Evolutionary conservation across 805 yeast genomes (phyloP).

Genomic region (Lachancea meyersii): DNA sequence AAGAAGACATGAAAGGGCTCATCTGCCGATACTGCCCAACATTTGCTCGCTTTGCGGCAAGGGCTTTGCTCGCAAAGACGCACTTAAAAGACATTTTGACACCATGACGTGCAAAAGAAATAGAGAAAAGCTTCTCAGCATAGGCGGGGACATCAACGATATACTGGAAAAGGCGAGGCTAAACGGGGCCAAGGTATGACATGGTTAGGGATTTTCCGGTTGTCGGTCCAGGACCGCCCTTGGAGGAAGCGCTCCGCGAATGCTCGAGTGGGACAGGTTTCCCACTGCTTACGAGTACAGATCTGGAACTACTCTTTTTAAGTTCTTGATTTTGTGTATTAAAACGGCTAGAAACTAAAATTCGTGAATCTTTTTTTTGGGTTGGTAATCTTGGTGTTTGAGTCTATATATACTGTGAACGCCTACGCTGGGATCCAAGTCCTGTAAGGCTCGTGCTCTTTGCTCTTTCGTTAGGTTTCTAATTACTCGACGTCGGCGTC

Average conservation of each 20-base stretch:
- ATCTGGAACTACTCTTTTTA: too few species aligned
- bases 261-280: not conserved
- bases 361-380: conserved; percentile 5
- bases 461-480: not conserved
- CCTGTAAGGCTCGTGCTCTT: too few species aligned
- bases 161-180: conserved; percentile 28
- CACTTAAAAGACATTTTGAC: conserved; percentile 66
- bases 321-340: not conserved
- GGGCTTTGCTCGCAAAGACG: conserved; percentile 80
- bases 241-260: too few species aligned
- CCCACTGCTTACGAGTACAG: not conserved
- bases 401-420: too few species aligned
- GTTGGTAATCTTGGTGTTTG: not conserved
- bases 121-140: conserved; percentile 45
- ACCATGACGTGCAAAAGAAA: conserved; percentile 72
- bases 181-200: conserved; percentile 23
- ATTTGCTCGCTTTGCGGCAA: conserved; percentile 72
- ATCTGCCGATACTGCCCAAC: conserved; percentile 62
- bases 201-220: not conserved
- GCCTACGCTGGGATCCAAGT: too few species aligned
- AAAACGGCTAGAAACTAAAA: conserved; percentile 7
- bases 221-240: too few species aligned
- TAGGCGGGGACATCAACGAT: conserved; percentile 35
- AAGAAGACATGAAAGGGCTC: conserved; percentile 71
- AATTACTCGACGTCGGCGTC: conserved; percentile 37